Evolutionary conservation across 306 rosid genomes (phyloP).

Genomic region (Purshia tridentata): DNA sequence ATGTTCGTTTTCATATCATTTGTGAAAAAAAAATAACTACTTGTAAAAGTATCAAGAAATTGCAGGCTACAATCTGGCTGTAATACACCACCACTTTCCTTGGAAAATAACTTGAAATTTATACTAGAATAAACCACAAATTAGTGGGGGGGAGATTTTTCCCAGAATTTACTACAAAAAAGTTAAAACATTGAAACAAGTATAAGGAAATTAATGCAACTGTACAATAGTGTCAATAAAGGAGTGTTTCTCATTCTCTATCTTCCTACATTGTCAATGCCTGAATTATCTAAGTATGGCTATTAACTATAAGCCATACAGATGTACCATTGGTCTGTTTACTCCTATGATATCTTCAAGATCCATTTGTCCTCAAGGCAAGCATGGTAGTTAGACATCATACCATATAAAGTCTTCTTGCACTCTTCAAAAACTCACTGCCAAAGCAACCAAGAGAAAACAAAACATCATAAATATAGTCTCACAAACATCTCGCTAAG

Average conservation of each 20-base stretch:
- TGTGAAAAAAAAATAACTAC: background rate
- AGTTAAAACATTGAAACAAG: slow-evolving; percentile 23
- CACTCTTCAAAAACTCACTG: slow-evolving; percentile 66
- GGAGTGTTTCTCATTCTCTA: slow-evolving; percentile 29
- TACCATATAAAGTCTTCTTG: slow-evolving; percentile 36
- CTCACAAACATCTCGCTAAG: background rate
- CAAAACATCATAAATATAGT: background rate
- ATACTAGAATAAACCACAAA: background rate
- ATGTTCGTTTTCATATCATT: background rate
- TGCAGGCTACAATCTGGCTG: slow-evolving; percentile 17
- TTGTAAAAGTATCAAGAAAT: background rate
- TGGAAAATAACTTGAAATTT: slow-evolving; percentile 19
- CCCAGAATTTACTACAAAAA: slow-evolving; percentile 26
- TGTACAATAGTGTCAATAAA: slow-evolving; percentile 37
- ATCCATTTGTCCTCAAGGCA: background rate
- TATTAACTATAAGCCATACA: slow-evolving; percentile 8
- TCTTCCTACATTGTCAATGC: slow-evolving; percentile 26
- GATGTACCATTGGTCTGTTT: background rate
- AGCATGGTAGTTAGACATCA: background rate
- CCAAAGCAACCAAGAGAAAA: slow-evolving; percentile 31
- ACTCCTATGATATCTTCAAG: slow-evolving; percentile 2
- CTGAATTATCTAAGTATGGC: slow-evolving; percentile 35
- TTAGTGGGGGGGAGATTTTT: slow-evolving; percentile 42
- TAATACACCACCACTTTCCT: slow-evolving; percentile 7
- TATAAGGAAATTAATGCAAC: slow-evolving; percentile 10